Conservation (phyloP, 2,329 filamentous ascomycete species). For the Cadophora luteo-olivacea region DNA sequence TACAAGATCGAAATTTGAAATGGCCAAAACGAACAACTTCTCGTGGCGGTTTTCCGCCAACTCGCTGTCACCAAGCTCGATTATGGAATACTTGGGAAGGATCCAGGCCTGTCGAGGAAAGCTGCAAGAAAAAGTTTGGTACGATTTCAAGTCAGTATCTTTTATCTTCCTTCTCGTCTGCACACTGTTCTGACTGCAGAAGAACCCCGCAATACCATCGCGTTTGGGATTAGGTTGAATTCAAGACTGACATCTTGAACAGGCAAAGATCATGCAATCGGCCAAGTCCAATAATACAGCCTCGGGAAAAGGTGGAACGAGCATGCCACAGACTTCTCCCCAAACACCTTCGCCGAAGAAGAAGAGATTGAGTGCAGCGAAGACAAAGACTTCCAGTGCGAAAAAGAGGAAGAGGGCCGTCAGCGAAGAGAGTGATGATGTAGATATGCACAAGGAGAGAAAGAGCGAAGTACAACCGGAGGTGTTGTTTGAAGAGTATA, state of each 20-base stretch:
- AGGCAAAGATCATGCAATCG: conserved; percentile 1
- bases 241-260: neutral
- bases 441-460: too few relatives aligned
- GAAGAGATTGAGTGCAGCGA: neutral
- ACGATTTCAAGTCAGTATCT: neutral
- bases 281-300: neutral
- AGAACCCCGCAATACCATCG: too few relatives aligned
- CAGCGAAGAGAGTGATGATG: neutral
- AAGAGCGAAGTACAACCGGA: neutral
- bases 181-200: neutral
- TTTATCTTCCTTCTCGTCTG: neutral
- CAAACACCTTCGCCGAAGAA: neutral
- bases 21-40: neutral
- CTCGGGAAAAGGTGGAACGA: neutral
- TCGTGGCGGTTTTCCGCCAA: neutral
- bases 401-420: neutral
- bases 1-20: neutral
- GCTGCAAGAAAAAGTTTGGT: conserved; percentile 1
- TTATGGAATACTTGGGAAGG: neutral
- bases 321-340: neutral
- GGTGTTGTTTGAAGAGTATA: neutral
- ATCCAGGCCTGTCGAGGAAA: neutral
- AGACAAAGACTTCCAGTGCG: neutral
- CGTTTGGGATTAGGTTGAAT: too few relatives aligned
- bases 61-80: neutral